Percentiles rank a stretch among this genome's conserved stretches.
Conservation (phyloP, 495 filamentous ascomycete species). For the Talaromyces proteolyticus region DNA sequence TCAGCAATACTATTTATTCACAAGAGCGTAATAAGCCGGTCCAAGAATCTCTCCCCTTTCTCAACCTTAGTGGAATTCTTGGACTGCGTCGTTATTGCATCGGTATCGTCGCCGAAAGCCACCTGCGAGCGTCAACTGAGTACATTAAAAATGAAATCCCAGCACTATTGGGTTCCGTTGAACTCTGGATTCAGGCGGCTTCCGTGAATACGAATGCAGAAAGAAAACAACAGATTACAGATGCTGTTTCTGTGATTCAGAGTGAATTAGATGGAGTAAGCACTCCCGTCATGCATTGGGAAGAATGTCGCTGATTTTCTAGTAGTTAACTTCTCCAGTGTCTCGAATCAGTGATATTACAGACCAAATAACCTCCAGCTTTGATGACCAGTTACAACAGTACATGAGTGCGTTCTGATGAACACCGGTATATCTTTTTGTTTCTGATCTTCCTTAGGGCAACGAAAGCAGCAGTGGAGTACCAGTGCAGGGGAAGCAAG, state of each 20-base stretch:
- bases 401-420: slow-evolving; percentile 1
- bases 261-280: slow-evolving; percentile 9
- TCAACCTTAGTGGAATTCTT: slow-evolving; percentile 20
- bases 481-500: slow-evolving; percentile 8
- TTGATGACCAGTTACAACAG: neutral
- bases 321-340: slow-evolving; percentile 4
- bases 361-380: slow-evolving; percentile 1
- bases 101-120: slow-evolving; percentile 19
- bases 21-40: slow-evolving; percentile 7
- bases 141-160: slow-evolving; percentile 19
- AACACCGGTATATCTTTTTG: slow-evolving; percentile 3
- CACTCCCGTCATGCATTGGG: slow-evolving; percentile 1
- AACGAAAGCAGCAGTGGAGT: slow-evolving; percentile 5
- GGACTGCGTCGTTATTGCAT: slow-evolving; percentile 25
- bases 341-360: slow-evolving; percentile 2
- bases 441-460: slow-evolving; percentile 2
- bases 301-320: neutral
- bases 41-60: slow-evolving; percentile 10
- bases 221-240: slow-evolving; percentile 8
- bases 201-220: slow-evolving; percentile 6
- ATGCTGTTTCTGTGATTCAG: slow-evolving; percentile 5
- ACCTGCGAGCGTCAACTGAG: slow-evolving; percentile 10
- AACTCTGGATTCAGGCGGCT: slow-evolving; percentile 16
- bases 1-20: slow-evolving; percentile 25
- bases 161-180: slow-evolving; percentile 15